Evolutionary conservation across 441 rosid species (phyloP).

Genomic region (Erodium chrysanthum): DNA sequence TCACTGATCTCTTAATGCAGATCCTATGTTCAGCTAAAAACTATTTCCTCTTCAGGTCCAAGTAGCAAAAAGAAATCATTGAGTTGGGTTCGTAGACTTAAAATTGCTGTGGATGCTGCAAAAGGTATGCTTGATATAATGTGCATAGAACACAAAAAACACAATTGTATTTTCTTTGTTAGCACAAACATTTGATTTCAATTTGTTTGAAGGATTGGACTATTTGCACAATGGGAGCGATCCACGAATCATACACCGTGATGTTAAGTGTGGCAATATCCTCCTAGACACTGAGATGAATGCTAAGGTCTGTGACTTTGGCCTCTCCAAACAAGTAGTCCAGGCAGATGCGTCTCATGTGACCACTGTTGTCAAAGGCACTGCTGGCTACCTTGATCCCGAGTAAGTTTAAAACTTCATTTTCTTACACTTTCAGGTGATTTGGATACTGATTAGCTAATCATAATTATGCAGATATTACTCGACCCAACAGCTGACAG

Average conservation of each 20-base stretch:
- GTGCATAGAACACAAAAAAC: background rate
- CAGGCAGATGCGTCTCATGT: conserved; percentile 75
- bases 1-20: background rate
- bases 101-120: conserved; percentile 82
- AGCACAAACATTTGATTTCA: background rate
- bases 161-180: background rate
- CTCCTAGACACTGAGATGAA: conserved; percentile 75
- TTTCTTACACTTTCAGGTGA: conserved; percentile 4
- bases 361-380: conserved; percentile 86
- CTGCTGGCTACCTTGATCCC: conserved; percentile 94
- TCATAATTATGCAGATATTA: conserved; percentile 43
- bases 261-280: conserved; percentile 78
- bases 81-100: conserved; percentile 85
- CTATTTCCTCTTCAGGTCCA: conserved; percentile 32
- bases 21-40: background rate
- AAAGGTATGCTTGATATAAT: conserved; percentile 42
- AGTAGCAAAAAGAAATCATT: conserved; percentile 44
- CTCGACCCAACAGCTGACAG: conserved; percentile 78
- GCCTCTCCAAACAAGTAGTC: conserved; percentile 80
- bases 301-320: conserved; percentile 81
- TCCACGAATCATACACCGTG: conserved; percentile 82
- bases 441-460: background rate
- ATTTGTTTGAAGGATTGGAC: conserved; percentile 54
- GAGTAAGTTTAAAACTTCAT: conserved; percentile 38
- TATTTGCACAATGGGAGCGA: conserved; percentile 83